A percentile compares a stretch with the other conserved stretches of the same genome.
phyloP scores from a whole-genome alignment of 2,329 filamentous ascomycete genomes.

The Botryosphaeria dothidea region DNA sequence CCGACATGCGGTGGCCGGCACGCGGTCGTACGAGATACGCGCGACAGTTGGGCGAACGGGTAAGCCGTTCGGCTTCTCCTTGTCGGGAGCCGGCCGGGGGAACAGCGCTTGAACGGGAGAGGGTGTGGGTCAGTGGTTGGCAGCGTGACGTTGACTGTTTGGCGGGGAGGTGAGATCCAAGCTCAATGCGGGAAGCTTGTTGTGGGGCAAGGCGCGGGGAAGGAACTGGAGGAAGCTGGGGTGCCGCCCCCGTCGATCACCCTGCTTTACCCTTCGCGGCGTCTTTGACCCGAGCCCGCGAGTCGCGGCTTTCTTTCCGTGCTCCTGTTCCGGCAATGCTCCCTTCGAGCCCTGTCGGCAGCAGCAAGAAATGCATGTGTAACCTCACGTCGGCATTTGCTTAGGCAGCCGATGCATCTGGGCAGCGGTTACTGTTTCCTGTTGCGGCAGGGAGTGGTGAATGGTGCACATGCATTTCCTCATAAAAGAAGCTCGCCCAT shows the following conservation, averaged over 20 bases:
- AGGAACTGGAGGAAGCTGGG: background rate
- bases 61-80: background rate
- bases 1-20: background rate
- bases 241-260: background rate
- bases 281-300: background rate
- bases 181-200: constrained; percentile 7
- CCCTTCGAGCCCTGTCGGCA: background rate
- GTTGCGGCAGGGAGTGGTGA: background rate
- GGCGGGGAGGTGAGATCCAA: background rate
- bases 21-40: background rate
- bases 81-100: background rate
- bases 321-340: background rate
- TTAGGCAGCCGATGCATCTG: background rate
- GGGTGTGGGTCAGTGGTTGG: background rate
- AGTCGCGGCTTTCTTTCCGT: constrained; percentile 10
- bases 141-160: background rate
- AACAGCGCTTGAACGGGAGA: background rate
- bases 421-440: background rate
- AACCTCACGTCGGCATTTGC: background rate
- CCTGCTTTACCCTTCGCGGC: background rate
- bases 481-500: background rate
- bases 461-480: too few relatives aligned
- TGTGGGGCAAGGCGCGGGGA: constrained; percentile 11
- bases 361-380: background rate
- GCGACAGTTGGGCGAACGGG: background rate